phyloP scores from a whole-genome alignment of 2,329 filamentous ascomycete species.

The Talaromyces sp. region DNA sequence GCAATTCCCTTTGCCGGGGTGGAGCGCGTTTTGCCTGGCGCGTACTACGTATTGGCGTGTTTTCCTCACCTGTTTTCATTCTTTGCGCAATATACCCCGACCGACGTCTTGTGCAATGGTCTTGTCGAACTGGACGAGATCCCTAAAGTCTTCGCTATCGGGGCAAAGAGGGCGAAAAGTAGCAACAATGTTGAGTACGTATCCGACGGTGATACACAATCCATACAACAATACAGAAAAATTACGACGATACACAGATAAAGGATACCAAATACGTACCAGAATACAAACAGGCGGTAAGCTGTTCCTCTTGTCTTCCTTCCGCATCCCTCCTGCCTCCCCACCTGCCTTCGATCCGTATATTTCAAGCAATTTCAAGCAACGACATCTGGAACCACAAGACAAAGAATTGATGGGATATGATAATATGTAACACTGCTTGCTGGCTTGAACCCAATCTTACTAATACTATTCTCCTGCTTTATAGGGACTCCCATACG shows the following conservation, averaged over 20 bases:
- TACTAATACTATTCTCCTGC: too few relatives aligned
- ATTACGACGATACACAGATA: not conserved
- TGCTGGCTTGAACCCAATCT: not conserved
- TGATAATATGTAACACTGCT: not conserved
- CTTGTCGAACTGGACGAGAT: not conserved
- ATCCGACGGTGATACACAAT: too few relatives aligned
- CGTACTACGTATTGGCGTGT: conserved; percentile 12
- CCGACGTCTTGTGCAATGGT: not conserved
- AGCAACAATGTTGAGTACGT: too few relatives aligned
- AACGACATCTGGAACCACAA: not conserved
- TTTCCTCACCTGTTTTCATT: not conserved
- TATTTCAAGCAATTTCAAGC: too few relatives aligned
- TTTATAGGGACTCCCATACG: too few relatives aligned
- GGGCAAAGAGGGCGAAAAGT: not conserved
- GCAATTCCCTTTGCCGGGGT: conserved; percentile 7
- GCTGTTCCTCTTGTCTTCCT: not conserved
- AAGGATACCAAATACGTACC: not conserved
- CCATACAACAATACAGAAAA: not conserved
- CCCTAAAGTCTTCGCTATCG: not conserved
- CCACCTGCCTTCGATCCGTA: not conserved
- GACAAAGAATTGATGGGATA: not conserved
- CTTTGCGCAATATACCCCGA: not conserved
- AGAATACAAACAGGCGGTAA: conserved; percentile 3
- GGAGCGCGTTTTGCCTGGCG: conserved; percentile 8
- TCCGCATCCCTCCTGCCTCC: not conserved